These are phyloP conservation scores for Auriscalpium vulgare DNA, from an alignment of 768 basidiomycete species.

Conservation along the genomic window DNA sequence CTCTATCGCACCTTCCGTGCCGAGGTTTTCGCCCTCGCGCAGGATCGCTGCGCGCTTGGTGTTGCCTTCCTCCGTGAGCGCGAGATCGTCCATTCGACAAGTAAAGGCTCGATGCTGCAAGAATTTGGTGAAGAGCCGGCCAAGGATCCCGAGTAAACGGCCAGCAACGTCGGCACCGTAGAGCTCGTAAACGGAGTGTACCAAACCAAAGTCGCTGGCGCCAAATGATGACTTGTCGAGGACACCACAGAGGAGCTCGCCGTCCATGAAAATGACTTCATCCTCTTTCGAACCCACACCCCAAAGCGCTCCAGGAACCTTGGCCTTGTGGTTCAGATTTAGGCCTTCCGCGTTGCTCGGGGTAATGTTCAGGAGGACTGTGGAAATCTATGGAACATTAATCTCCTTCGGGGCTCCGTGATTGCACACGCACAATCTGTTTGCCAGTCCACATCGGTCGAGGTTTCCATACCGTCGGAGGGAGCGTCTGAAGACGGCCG, in stretches of 20 bases:
- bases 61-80: slow-evolving; percentile 80
- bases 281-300: slow-evolving; percentile 72
- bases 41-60: slow-evolving; percentile 59
- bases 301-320: slow-evolving; percentile 86
- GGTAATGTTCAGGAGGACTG: slow-evolving; percentile 86
- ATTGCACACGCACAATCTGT: slow-evolving; percentile 59
- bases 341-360: slow-evolving; percentile 73
- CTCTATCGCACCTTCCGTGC: slow-evolving; percentile 83
- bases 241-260: slow-evolving; percentile 88
- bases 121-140: slow-evolving; percentile 93
- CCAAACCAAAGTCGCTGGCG: slow-evolving; percentile 90
- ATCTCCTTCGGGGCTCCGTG: not conserved
- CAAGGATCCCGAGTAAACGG: slow-evolving; percentile 84
- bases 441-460: slow-evolving; percentile 94
- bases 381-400: slow-evolving; percentile 64
- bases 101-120: slow-evolving; percentile 96
- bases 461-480: slow-evolving; percentile 91
- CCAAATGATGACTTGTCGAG: slow-evolving; percentile 98
- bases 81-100: slow-evolving; percentile 97
- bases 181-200: slow-evolving; percentile 94
- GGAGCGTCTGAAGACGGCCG: slow-evolving; percentile 69
- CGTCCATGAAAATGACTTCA: slow-evolving; percentile 83
- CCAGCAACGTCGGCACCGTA: slow-evolving; percentile 89
- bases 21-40: slow-evolving; percentile 57
- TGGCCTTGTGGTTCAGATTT: slow-evolving; percentile 79